phyloP scores from a whole-genome alignment of 495 filamentous ascomycete genomes.

The Talaromyces ruber region DNA sequence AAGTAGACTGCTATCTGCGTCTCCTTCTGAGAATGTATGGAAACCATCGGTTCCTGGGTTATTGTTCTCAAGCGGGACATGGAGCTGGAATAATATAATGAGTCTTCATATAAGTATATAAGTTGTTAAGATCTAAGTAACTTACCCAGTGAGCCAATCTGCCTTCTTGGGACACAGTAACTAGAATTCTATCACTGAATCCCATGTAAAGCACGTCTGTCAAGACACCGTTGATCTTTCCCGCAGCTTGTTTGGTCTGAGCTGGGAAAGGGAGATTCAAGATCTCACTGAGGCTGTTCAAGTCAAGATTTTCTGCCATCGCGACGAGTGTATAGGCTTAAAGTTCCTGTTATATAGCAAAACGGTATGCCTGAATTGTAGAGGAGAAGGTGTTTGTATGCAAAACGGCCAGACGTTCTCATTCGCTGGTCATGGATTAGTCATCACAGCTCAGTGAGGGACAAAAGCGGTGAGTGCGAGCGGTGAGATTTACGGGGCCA shows the following conservation, averaged over 20 bases:
- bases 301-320: conserved; percentile 24
- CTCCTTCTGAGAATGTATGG: conserved; percentile 34
- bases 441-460: background rate
- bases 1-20: conserved; percentile 51
- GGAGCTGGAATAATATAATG: conserved; percentile 48
- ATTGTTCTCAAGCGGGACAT: conserved; percentile 70
- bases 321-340: background rate
- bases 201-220: conserved; percentile 64
- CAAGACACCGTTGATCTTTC: conserved; percentile 52
- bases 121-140: no score
- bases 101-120: conserved; percentile 14
- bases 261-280: conserved; percentile 65
- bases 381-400: background rate
- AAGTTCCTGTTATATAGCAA: background rate
- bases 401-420: background rate
- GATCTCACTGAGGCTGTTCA: conserved; percentile 23
- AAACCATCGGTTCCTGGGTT: conserved; percentile 47
- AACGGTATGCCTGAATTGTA: background rate
- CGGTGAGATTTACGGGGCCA: background rate
- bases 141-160: conserved; percentile 86
- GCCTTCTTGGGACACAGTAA: conserved; percentile 82
- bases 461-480: background rate
- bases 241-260: conserved; percentile 54
- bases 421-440: background rate
- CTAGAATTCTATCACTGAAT: conserved; percentile 88